Evolutionary conservation across 2,329 filamentous ascomycete species (phyloP), one percentile per base, ranked within the genome.

Genomic region (Clarireedia hainanense): DNA sequence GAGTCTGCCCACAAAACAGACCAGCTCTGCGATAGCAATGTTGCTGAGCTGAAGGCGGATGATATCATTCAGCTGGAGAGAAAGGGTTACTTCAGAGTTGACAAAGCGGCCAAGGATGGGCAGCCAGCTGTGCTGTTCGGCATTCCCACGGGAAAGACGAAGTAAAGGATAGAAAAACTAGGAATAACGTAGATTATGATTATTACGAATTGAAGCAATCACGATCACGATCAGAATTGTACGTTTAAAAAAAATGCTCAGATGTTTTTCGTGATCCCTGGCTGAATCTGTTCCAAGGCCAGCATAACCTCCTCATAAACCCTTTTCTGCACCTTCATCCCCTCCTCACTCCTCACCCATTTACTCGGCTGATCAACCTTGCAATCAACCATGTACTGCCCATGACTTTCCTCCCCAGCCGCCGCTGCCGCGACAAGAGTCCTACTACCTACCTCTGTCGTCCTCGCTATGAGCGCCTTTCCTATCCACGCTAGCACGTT

Each of bases 31-130:
- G 92, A 96, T 67, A 85, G 83, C 67, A 95, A 91, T 65, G 86
- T 95, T 0, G 79, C 80, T 0, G 77, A 83, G 60, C 76, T 96
- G 47, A 91, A 90, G 78, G 85, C 84, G 69, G 88, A 90, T 67
- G 91, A 96, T 65, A 92, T 97, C 60, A 90, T 97, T 64, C 94
- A 97, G 76, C 87, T 97, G 47, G 92, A 97, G 77, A 81, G 92
- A 59, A 90, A 92, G 73, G 92, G 91, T 1, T 97, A 89, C 74
- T 97, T 88, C 76, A 80, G 92, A 52, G 85, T 95, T 26, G 92
- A 97, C 73, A 76, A 74, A 61, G 73, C 81, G 12, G 80, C 79
- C 58, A 71, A 72, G 60, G 77, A 81, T 67, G 82, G 80, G 1
- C 74, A 83, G 70, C 74, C 79, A 27, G 80, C 80, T 30, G 77